Base-by-base conservation (phyloP, 1,139 yeast species). In the Spencermartinsiella ligniputridi region DNA sequence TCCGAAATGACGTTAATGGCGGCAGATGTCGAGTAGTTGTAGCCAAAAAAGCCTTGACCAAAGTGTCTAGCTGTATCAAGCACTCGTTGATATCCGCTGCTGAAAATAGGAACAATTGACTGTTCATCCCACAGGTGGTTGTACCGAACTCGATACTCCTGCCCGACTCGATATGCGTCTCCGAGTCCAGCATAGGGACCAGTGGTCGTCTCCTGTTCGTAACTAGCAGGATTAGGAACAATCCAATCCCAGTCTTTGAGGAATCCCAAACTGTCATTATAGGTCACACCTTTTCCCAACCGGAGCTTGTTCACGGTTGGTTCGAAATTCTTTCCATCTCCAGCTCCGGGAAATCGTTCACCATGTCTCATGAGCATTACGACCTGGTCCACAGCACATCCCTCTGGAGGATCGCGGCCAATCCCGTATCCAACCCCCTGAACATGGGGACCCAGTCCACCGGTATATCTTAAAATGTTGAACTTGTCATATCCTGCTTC, bases 311-410 rank as follows among this genome's bases (percentile, higher is more conserved):
- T 46, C 17, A 50, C 38, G 9, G 58, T 41, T 4, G 41, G 44
- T 3, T 20, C 42, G 51, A 54, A 50, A 24, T 43, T 48, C 12
- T 37, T 46, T 30, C 49, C 58, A 39, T 46, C 51, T 40, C 45
- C 30, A 22, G 48, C 40, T 22, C 55, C 60, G 15, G 87, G 88
- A 59, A 71, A 83, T 55, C 92, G 68, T 57, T 82, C 89, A n/a
- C 90, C 92, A 55, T 84, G 92, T 58, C 92, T 75, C 47, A 75
- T 71, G 41, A 79, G 64, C 49, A 79, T 63, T 52, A 79, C 81
- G n/a, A 81, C 85, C 60, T 81, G 88, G 49, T 79, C 81, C 40
- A 82, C 69, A 8, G 67, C 60, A 57, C 86, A 77, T 40, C 70
- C 70, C 2, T 60, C 68, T 8, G 89, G 88, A 1, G 66, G 53